A percentile compares a stretch with the other conserved stretches of the same genome.
These are phyloP conservation scores for Umbelopsis sp. DNA, from an alignment of 371 early-diverging fungal species.

Conservation along the genomic window DNA sequence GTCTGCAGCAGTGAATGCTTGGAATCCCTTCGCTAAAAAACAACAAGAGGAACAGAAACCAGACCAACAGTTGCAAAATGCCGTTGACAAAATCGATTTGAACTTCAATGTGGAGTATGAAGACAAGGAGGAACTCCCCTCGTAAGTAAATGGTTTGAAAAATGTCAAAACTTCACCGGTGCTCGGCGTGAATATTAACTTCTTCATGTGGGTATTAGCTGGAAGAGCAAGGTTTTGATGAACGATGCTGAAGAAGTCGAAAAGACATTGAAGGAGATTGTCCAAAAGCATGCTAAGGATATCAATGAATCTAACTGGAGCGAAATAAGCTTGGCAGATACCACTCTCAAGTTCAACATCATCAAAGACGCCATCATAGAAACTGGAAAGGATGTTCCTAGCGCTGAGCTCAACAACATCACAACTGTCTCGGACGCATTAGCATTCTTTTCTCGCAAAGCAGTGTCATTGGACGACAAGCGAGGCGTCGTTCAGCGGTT, in stretches of 20 bases:
- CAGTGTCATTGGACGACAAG: slow-evolving; percentile 15
- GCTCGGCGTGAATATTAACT: background rate
- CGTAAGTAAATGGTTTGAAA: slow-evolving; percentile 27
- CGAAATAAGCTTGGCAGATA: slow-evolving; percentile 24
- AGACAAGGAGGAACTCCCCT: slow-evolving; percentile 31
- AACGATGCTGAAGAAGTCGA: slow-evolving; percentile 34
- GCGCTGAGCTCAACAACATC: slow-evolving; percentile 37
- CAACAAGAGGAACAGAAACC: slow-evolving; percentile 21
- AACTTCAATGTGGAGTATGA: slow-evolving; percentile 42
- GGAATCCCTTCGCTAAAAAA: slow-evolving; percentile 55
- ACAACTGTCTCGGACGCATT: slow-evolving; percentile 38
- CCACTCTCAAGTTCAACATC: slow-evolving; percentile 42
- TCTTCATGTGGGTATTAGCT: slow-evolving; percentile 26
- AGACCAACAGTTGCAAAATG: slow-evolving; percentile 27
- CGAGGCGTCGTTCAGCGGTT: background rate
- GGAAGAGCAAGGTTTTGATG: slow-evolving; percentile 34
- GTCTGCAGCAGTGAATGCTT: slow-evolving; percentile 37
- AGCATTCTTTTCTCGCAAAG: slow-evolving; percentile 24
- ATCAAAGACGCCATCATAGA: slow-evolving; percentile 48
- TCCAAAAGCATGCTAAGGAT: slow-evolving; percentile 32
- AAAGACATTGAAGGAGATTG: slow-evolving; percentile 33
- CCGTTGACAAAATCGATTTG: slow-evolving; percentile 24
- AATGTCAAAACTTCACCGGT: background rate
- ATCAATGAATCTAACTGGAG: slow-evolving; percentile 38
- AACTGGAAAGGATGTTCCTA: slow-evolving; percentile 47